phyloP scores from a whole-genome alignment of 2,329 filamentous ascomycete species.

The Albifimbria verrucaria region DNA sequence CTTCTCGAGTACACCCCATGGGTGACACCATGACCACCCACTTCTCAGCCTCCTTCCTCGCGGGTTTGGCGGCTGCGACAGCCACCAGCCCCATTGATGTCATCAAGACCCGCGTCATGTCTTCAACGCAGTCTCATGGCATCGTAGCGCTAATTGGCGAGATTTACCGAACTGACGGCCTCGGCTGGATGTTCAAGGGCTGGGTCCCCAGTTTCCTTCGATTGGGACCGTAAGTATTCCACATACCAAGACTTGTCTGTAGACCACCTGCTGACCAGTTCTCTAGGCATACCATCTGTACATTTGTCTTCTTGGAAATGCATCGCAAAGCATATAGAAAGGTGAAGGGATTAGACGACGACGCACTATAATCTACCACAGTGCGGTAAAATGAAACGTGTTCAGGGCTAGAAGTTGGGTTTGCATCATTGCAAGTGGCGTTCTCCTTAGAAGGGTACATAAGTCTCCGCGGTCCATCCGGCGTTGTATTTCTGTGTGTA shows the following conservation, averaged over 20 bases:
- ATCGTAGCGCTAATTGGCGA: conserved; percentile 60
- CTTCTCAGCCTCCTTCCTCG: conserved; percentile 72
- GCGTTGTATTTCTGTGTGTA: background rate
- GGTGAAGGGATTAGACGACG: conserved; percentile 36
- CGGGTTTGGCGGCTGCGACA: conserved; percentile 80
- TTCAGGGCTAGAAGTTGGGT: background rate
- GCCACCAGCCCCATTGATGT: conserved; percentile 84
- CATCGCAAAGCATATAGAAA: conserved; percentile 75
- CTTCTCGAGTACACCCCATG: conserved; percentile 66
- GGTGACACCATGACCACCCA: conserved; percentile 72
- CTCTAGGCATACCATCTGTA: conserved; percentile 74
- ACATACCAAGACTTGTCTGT: too few species aligned
- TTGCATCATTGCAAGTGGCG: background rate
- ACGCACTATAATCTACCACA: conserved; percentile 18
- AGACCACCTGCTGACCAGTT: too few species aligned
- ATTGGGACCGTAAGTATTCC: conserved; percentile 57
- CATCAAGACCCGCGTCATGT: conserved; percentile 87
- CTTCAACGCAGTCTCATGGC: conserved; percentile 48
- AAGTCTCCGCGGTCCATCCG: background rate
- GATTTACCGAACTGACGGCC: conserved; percentile 67
- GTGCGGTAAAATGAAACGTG: background rate
- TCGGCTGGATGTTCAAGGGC: conserved; percentile 83
- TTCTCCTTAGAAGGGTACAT: background rate
- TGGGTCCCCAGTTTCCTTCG: conserved; percentile 77
- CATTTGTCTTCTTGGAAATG: conserved; percentile 81